These are phyloP conservation scores for Coniochaeta sp. DNA, from an alignment of 2,329 filamentous ascomycete species.

Conservation along the genomic window DNA sequence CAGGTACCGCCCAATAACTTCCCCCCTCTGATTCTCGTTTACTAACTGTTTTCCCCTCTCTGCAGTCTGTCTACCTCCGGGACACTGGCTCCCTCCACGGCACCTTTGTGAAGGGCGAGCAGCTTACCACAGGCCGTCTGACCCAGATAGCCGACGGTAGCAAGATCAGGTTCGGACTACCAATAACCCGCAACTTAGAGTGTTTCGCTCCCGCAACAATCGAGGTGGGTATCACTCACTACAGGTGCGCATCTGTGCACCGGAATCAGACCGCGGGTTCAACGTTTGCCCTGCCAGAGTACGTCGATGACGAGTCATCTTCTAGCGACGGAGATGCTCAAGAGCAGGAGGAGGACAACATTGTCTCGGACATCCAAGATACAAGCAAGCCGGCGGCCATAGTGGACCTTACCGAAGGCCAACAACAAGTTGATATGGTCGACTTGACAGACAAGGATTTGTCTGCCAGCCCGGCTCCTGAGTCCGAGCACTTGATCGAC, in stretches of 20 bases:
- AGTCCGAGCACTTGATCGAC: not conserved
- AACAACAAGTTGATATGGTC: not conserved
- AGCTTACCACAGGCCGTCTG: conserved; percentile 13
- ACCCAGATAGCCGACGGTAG: conserved; percentile 26
- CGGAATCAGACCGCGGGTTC: conserved; percentile 10
- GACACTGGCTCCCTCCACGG: conserved; percentile 47
- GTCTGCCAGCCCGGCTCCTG: not conserved
- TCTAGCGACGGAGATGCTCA: not conserved
- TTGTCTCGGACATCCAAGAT: not conserved
- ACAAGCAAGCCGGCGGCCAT: not conserved
- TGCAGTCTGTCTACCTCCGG: conserved; percentile 36
- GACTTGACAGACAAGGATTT: conserved; percentile 2
- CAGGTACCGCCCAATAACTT: conserved; percentile 33
- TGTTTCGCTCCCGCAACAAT: conserved; percentile 21
- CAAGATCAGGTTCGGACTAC: conserved; percentile 28
- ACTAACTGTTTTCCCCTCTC: conserved; percentile 17
- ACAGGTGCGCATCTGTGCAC: conserved; percentile 1
- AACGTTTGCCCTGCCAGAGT: not conserved
- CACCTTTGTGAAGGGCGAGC: conserved; percentile 35
- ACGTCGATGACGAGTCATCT: conserved; percentile 1
- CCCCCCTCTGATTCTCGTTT: conserved; percentile 5
- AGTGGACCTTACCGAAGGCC: not conserved
- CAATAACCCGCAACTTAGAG: conserved; percentile 27
- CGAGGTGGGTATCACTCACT: conserved; percentile 15
- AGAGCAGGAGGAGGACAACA: not conserved